Conservation (phyloP, 2,329 filamentous ascomycete species). For the Cladophialophora psammophila region DNA sequence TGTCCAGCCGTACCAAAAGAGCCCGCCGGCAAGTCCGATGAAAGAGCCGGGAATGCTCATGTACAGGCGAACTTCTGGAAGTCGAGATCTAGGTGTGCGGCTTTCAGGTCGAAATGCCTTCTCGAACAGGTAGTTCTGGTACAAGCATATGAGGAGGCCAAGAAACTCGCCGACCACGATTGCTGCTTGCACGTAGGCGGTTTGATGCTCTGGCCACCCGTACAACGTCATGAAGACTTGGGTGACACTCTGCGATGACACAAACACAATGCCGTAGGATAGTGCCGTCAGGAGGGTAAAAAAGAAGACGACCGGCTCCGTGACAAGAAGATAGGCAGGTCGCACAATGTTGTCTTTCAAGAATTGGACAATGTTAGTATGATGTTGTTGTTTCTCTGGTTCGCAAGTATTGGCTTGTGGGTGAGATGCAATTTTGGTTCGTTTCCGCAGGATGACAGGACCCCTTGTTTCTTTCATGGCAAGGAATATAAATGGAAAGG, state of each 20-base stretch:
- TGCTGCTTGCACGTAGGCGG: constrained; percentile 54
- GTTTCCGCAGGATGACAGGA: not conserved
- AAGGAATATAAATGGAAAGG: not conserved
- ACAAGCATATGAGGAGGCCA: constrained; percentile 48
- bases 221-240: constrained; percentile 80
- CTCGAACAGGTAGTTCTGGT: constrained; percentile 1
- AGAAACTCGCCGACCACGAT: constrained; percentile 55
- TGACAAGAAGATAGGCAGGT: constrained; percentile 49
- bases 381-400: constrained; percentile 1
- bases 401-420: not conserved
- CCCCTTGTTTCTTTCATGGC: not conserved
- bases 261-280: constrained; percentile 55
- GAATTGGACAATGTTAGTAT: not conserved
- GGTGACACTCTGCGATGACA: constrained; percentile 61
- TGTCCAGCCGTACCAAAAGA: constrained; percentile 10
- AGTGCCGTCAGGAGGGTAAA: constrained; percentile 59
- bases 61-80: constrained; percentile 7
- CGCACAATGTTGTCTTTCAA: constrained; percentile 3
- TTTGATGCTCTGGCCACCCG: constrained; percentile 66
- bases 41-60: constrained; percentile 1
- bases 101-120: not conserved
- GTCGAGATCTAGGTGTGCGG: not conserved
- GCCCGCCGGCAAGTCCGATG: not conserved
- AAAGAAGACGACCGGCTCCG: constrained; percentile 57
- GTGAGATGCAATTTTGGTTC: not conserved